Conservation (phyloP, 2,329 filamentous ascomycete genomes). For the Cordyceps javanica region DNA sequence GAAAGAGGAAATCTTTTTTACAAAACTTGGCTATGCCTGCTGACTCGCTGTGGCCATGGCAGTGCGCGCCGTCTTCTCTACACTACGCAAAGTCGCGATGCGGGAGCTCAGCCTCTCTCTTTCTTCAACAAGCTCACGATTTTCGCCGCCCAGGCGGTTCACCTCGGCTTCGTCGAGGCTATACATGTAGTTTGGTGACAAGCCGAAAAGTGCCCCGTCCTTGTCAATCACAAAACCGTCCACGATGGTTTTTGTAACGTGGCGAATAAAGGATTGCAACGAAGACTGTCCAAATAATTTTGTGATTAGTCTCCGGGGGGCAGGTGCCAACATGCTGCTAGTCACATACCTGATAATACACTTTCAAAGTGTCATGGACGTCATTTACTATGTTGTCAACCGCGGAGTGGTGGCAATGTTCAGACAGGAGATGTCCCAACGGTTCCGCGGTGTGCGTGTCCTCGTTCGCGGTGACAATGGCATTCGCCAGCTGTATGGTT, state of each 20-base stretch:
- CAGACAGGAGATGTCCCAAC: constrained; percentile 6
- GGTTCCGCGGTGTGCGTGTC: neutral
- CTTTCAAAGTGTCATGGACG: constrained; percentile 30
- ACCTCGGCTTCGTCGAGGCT: neutral
- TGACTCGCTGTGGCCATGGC: neutral
- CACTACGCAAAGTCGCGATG: neutral
- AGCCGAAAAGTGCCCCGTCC: constrained; percentile 16
- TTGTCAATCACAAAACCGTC: constrained; percentile 20
- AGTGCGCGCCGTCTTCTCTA: neutral
- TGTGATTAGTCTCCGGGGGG: neutral
- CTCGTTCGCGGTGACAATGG: neutral
- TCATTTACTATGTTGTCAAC: constrained; percentile 25
- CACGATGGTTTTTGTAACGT: constrained; percentile 20
- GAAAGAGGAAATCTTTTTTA: too few relatives aligned
- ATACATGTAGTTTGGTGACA: neutral
- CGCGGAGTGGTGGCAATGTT: constrained; percentile 12
- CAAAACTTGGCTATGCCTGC: neutral
- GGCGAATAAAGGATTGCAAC: constrained; percentile 20
- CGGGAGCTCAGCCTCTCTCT: neutral
- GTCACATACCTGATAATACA: constrained; percentile 29
- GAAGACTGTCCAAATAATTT: constrained; percentile 11
- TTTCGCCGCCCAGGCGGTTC: neutral
- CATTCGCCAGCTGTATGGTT: neutral
- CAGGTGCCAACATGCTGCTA: too few relatives aligned
- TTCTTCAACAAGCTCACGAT: neutral